Base-by-base conservation (phyloP, 2,329 filamentous ascomycete genomes). In the Neospermospora avenae region DNA sequence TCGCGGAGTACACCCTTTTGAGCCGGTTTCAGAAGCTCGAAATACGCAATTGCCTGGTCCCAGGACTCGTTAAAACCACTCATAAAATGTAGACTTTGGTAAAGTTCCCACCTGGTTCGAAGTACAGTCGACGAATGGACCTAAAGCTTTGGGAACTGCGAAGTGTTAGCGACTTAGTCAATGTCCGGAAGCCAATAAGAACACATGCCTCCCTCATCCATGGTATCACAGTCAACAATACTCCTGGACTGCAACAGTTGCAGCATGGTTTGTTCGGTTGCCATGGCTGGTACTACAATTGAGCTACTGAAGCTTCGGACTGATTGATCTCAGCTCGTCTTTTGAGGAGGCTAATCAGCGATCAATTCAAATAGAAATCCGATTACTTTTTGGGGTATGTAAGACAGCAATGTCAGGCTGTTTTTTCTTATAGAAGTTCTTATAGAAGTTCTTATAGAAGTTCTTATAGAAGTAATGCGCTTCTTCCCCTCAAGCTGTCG, bases 101-200 rank as follows among this genome's bases (percentile, higher is more conserved):
- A n/a, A n/a, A 18, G 5, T 11, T 13, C 16, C 4, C 65, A 80
- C 80, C 71, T 83, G 81, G 57, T 83, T 83, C 1, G 80, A 82
- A 20, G 81, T 83, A 62, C 79, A 82, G 63, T 83, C 80, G 4
- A 76, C 72, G 59, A 82, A 83, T 1, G 78, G 78, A 14, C 78
- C 80, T 2, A 80, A 66, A 7, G 71, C 66, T 65, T 73, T 74
- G 13, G 77, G 76, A 37, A 81, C 80, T 81, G 60, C 13, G 20
- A 8, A 10, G 13, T 31, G 31, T 57, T 25, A 60, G n/a, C n/a
- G n/a, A n/a, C n/a, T n/a, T n/a, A n/a, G n/a, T n/a, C n/a, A n/a
- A n/a, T n/a, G n/a, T n/a, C n/a, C n/a, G n/a, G n/a, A n/a, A n/a
- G n/a, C n/a, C n/a, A n/a, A 24, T 25, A 7, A 22, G 28, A 34